Base-by-base conservation (phyloP, 2,329 filamentous ascomycete genomes). In the Cordyceps javanica region DNA sequence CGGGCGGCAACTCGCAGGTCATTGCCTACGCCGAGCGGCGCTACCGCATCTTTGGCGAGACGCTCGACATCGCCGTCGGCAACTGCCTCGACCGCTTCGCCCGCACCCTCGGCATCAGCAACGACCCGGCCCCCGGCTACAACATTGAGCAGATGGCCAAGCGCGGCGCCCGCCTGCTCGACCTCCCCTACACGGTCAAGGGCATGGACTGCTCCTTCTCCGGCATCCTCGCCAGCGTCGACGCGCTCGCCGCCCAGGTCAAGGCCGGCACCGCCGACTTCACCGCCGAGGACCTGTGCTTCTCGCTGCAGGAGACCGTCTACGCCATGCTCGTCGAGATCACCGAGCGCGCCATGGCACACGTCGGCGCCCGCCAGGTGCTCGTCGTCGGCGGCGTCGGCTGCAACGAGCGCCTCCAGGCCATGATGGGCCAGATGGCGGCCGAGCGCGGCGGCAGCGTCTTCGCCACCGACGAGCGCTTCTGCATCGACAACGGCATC, bases 361-460 rank as follows among this genome's bases (percentile, higher is more conserved):
- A 99, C 70, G 94, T 97, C 11, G 93, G 92, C 14, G 91, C 88
- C 56, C 83, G 78, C 52, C 91, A 97, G 76, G 94, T 99, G 7
- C 78, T 99, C 46, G 91, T 99, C 57, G 94, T 99, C 3, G 94
- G 94, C 39, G 94, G 94, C 23, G 94, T 99, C 1, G 94, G 94
- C 3, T 96, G 90, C 71, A 99, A 99, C 70, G 88, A 96, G 75
- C 82, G 94, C 4, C 71, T 99, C 64, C 94, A 99, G 76, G 85
- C 96, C 67, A 99, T 99, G 94, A 99, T 99, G 94, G 92, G 90
- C 16, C 79, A 88, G 48, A 99, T 99, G 94, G 93, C 92, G 16
- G 79, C 78, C 45, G 92, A 96, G 71, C 79, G 94, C 38, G 90
- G 91, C 55, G 94, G 94, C 4, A 92, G 85, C 66, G 90, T 97